Percentiles rank a stretch among this genome's conserved stretches.
These are phyloP conservation scores for Rosellinia necatrix DNA, from an alignment of 2,329 filamentous ascomycete species.

Conservation along the genomic window DNA sequence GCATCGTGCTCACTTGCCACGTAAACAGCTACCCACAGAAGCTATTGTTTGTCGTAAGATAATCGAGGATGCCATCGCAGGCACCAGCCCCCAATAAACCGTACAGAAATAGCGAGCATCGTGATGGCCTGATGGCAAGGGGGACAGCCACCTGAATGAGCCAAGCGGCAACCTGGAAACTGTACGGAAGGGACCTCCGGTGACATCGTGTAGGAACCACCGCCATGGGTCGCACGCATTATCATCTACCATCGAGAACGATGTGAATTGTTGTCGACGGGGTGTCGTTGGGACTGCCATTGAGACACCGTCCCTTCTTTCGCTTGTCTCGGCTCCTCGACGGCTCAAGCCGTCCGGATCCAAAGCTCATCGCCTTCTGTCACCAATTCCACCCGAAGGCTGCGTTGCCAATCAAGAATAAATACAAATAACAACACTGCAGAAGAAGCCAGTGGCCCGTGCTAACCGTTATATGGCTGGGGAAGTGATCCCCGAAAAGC, in stretches of 20 bases:
- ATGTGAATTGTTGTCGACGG: constrained; percentile 4
- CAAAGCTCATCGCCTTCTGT: not conserved
- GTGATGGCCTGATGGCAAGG: constrained; percentile 5
- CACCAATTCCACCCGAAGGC: not conserved
- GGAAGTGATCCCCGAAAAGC: too few species aligned
- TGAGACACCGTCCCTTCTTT: not conserved
- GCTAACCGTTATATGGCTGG: too few species aligned
- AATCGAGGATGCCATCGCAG: constrained; percentile 10
- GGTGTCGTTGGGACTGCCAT: constrained; percentile 1
- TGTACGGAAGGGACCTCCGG: constrained; percentile 12
- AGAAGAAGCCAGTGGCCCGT: too few species aligned
- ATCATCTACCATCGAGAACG: constrained; percentile 5
- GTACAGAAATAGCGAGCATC: not conserved
- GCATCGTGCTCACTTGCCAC: constrained; percentile 23
- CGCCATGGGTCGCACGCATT: constrained; percentile 11
- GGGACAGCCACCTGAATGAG: not conserved
- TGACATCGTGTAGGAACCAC: constrained; percentile 5
- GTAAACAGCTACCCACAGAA: constrained; percentile 19
- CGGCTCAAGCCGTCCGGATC: too few species aligned
- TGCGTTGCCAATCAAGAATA: too few species aligned
- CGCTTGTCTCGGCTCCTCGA: not conserved
- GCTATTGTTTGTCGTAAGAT: constrained; percentile 15
- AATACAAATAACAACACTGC: too few species aligned
- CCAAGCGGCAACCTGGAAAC: constrained; percentile 10
- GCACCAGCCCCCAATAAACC: constrained; percentile 15